phyloP scores from a whole-genome alignment of 164 flowering plant species.

The Santalum album region DNA sequence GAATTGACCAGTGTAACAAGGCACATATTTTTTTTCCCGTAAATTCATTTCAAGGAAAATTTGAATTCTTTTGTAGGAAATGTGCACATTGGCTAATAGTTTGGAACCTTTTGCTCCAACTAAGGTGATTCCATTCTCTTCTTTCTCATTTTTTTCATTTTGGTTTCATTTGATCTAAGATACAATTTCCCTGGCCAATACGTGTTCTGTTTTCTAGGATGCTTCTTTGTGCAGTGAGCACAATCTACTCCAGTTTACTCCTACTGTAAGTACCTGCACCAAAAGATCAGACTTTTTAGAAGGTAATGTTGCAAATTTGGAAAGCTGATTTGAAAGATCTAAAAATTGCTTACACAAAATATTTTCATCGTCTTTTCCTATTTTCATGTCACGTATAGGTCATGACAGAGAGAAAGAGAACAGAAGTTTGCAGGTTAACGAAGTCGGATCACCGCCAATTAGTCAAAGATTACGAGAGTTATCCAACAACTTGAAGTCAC shows the following conservation, averaged over 20 bases:
- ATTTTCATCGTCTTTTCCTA: background rate
- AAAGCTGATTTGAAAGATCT: no score
- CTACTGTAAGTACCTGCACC: background rate
- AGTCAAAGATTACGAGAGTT: constrained; percentile 41
- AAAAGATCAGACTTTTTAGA: constrained; percentile 5
- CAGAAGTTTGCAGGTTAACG: constrained; percentile 4
- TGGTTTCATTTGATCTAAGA: background rate
- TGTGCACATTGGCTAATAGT: background rate
- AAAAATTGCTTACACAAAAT: no score
- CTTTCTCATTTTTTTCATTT: background rate
- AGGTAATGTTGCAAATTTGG: constrained; percentile 10
- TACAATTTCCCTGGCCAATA: background rate
- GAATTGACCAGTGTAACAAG: no score
- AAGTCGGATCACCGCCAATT: constrained; percentile 43
- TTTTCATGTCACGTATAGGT: no score
- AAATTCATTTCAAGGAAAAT: background rate
- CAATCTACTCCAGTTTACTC: constrained; percentile 9
- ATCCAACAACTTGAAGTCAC: constrained; percentile 33
- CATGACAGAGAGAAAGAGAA: constrained; percentile 21
- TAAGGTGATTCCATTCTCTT: background rate
- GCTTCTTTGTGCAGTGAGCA: constrained; percentile 5
- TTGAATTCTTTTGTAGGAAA: background rate
- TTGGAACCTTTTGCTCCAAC: background rate
- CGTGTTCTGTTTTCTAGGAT: constrained; percentile 5
- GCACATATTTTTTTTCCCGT: background rate